Evolutionary conservation across 768 basidiomycete genomes (phyloP), one percentile per base, ranked within the genome.

Genomic region (Leccinellum rugosiceps): DNA sequence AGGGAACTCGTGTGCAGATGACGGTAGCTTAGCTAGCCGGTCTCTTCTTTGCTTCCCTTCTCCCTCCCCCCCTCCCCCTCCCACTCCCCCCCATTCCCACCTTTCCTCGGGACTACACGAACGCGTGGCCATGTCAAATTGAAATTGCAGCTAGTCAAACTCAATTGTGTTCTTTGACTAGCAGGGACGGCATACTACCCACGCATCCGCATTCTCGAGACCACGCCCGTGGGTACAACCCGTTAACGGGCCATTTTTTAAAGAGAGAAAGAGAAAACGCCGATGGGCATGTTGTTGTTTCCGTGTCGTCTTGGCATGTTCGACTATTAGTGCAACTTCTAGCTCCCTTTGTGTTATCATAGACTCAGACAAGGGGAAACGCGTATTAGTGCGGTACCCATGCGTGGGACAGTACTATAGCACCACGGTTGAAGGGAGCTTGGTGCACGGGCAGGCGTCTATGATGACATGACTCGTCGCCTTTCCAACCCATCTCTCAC

Each of bases 71-170:
- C n/a, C 34, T 38, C n/a, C 41, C 10, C 41, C 10, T 10, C 19
- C 19, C 41, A 19, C 19, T 17, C n/a, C n/a, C n/a, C 41, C n/a
- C n/a, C 41, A 19, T 41, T 41, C 41, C 41, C 41, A 43, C 41
- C 41, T 43, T 38, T 38, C 19, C 41, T 21, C 35, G 17, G 30
- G 25, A 26, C 41, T 31, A 46, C 41, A 41, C 50, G 52, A 9
- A 59, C 52, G 30, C 61, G 53, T 56, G 58, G 17, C 19, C 41
- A 43, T 43, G 41, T 31, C 30, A 26, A 61, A 54, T 49, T 59
- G 55, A 68, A 66, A 65, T 65, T 60, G 59, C 47, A 52, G 44
- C 34, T 54, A 53, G 59, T 54, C 50, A 59, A 66, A 65, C 66
- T 57, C 58, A 43, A 65, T 58, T 50, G 58, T 43, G 35, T 38